A percentile compares a stretch with the other conserved stretches of the same genome.
These are phyloP conservation scores for Peronospora farinosa DNA, from an alignment of 352 stramenopile species.

Conservation along the genomic window DNA sequence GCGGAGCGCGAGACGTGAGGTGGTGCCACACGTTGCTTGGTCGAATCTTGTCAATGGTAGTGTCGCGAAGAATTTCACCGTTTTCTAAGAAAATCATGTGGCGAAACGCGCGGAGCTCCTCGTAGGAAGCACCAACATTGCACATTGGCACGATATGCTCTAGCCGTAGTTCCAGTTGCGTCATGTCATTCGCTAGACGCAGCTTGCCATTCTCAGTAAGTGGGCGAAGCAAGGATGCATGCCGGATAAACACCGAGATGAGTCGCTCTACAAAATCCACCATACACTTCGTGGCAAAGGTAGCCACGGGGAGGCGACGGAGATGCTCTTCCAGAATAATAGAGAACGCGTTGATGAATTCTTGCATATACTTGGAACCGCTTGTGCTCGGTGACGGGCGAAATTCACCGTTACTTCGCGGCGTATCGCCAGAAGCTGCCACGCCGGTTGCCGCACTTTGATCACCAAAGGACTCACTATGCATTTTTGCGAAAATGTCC, in stretches of 20 bases:
- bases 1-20: slow-evolving; percentile 56
- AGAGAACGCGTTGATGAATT: slow-evolving; percentile 60
- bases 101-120: slow-evolving; percentile 73
- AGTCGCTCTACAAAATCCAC: slow-evolving; percentile 63
- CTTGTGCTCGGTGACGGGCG: slow-evolving; percentile 23
- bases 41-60: slow-evolving; percentile 72
- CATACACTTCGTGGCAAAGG: slow-evolving; percentile 49
- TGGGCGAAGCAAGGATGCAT: slow-evolving; percentile 63
- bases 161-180: slow-evolving; percentile 67
- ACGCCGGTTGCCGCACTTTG: slow-evolving; percentile 13
- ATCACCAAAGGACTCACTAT: slow-evolving; percentile 77
- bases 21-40: slow-evolving; percentile 86
- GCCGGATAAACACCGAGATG: slow-evolving; percentile 72
- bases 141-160: slow-evolving; percentile 54
- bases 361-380: slow-evolving; percentile 72
- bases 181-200: slow-evolving; percentile 78
- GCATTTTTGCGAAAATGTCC: slow-evolving; percentile 70
- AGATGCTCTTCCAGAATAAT: slow-evolving; percentile 75
- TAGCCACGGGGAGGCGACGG: slow-evolving; percentile 43
- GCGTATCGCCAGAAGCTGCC: slow-evolving; percentile 8
- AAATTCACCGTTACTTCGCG: slow-evolving; percentile 13
- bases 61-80: slow-evolving; percentile 52
- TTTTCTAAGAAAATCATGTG: slow-evolving; percentile 82
- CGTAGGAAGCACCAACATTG: slow-evolving; percentile 53
- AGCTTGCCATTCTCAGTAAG: slow-evolving; percentile 74